Base-by-base conservation (phyloP, 2,329 filamentous ascomycete species). In the Amauroascus verrucosus region DNA sequence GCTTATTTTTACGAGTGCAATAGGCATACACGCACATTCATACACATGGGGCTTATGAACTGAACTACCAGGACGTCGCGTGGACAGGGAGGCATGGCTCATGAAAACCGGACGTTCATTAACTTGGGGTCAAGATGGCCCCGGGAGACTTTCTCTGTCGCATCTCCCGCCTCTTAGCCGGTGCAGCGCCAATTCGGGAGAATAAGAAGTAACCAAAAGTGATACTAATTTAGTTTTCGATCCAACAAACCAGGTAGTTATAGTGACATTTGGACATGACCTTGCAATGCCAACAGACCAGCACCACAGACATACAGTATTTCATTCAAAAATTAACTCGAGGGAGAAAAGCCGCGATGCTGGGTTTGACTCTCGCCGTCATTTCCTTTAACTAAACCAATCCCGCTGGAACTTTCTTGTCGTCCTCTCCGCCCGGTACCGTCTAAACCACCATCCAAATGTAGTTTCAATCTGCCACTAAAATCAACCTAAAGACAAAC, bases 391-490 rank as follows among this genome's bases (percentile, higher is more conserved):
- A 22, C 14, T 24, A 30, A 35, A 35, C 8, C n/a, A 11, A 35
- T 48, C 45, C 18, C 45, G 30, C 18, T 22, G 45, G 48, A 50
- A 50, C 48, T 28, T 50, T 41, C 24, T 43, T 40, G 16, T 43
- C 22, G 3, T 26, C 24, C n/a, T 50, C 16, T 50, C 48, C 37
- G 35, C 26, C 37, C 43, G 37, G 48, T 50, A 50, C 35, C 48
- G 16, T 43, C 37, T 32, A 37, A 50, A 40, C 48, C 48, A 22
- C 48, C 35, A 32, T 50, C 48, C 48, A 41, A 16, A n/a, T 5
- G 16, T 16, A 18, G 37, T 40, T 40, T 18, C 47, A n/a, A 26
- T 48, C 46, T 37, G 46, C 46, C 46, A 18, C 46, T 48, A 48
- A 49, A 30, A 28, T 49, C 18, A 18, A 40, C 24, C 33, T 40